Percentiles rank a stretch among this genome's conserved stretches.
Conservation (phyloP, 2,329 filamentous ascomycete genomes). For the Calonectria honghensis region DNA sequence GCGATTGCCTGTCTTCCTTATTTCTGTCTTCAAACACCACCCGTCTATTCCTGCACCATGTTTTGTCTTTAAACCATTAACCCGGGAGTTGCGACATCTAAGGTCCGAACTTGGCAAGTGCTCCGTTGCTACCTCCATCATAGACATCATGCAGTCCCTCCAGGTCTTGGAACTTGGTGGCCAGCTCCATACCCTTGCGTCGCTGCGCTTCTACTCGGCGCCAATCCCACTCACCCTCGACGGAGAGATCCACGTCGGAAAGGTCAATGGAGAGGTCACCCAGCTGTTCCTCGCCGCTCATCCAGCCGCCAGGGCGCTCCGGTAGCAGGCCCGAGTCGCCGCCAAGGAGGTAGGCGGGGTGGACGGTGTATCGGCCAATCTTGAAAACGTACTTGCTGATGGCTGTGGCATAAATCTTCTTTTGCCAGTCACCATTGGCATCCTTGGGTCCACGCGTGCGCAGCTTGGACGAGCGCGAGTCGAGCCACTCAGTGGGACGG, state of each 20-base stretch:
- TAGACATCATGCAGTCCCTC: constrained; percentile 73
- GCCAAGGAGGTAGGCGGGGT: constrained; percentile 84
- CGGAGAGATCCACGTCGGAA: constrained; percentile 59
- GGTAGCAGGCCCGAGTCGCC: constrained; percentile 83
- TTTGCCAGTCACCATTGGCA: constrained; percentile 70
- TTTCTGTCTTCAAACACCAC: constrained; percentile 7
- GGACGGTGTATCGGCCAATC: constrained; percentile 86
- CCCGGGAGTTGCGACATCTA: constrained; percentile 54
- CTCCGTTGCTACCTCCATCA: constrained; percentile 71
- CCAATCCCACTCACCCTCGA: constrained; percentile 74
- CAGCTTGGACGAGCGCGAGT: constrained; percentile 65
- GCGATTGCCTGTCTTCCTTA: constrained; percentile 3
- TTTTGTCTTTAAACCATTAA: constrained; percentile 7
- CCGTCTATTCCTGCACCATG: not conserved
- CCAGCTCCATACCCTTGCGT: constrained; percentile 73
- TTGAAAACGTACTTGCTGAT: constrained; percentile 90
- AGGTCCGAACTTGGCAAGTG: constrained; percentile 69
- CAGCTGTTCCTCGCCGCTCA: constrained; percentile 65
- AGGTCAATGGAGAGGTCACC: constrained; percentile 63
- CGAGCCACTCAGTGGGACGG: constrained; percentile 72
- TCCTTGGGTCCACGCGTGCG: constrained; percentile 63
- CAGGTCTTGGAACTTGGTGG: constrained; percentile 73
- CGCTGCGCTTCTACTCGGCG: constrained; percentile 73
- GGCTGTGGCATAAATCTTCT: constrained; percentile 81
- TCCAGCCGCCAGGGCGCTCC: constrained; percentile 80